Conservation (phyloP, 495 filamentous ascomycete genomes). For the Penicillium tannophilum region DNA sequence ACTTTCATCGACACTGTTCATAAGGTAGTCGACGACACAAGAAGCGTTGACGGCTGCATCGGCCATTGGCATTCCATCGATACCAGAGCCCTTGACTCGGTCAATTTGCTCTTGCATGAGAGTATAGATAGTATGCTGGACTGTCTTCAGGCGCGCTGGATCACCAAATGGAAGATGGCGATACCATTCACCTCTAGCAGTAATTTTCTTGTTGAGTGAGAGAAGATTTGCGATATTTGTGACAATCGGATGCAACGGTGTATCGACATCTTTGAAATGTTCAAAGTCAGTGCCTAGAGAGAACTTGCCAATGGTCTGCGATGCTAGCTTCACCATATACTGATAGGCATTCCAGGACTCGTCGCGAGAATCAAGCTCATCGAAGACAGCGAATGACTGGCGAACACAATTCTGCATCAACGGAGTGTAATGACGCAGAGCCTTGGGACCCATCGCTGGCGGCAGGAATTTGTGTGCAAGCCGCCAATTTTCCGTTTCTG, state of each 20-base stretch:
- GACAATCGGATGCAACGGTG: constrained; percentile 42
- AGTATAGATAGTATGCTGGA: constrained; percentile 23
- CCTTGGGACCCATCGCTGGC: constrained; percentile 53
- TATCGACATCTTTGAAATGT: constrained; percentile 50
- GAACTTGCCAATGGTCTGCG: constrained; percentile 55
- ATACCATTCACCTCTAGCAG: constrained; percentile 51
- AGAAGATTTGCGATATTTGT: constrained; percentile 39
- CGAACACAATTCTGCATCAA: constrained; percentile 53
- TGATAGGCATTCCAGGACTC: constrained; percentile 61
- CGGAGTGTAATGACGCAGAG: constrained; percentile 57
- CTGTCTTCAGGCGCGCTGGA: constrained; percentile 34
- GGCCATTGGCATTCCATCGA: constrained; percentile 42
- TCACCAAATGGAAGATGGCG: constrained; percentile 53
- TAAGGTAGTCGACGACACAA: not conserved
- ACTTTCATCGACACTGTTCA: constrained; percentile 48
- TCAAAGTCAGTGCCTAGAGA: constrained; percentile 52
- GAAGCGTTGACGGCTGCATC: constrained; percentile 18
- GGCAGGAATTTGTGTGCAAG: constrained; percentile 58
- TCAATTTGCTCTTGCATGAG: constrained; percentile 29
- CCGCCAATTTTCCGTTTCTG: constrained; percentile 35
- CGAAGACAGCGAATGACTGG: constrained; percentile 52
- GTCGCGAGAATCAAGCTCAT: constrained; percentile 48
- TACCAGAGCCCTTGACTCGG: constrained; percentile 18
- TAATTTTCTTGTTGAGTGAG: constrained; percentile 54
- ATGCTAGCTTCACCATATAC: constrained; percentile 61